Base-by-base conservation (phyloP, 2,329 filamentous ascomycete genomes). In the Neofusicoccum umdonicola region DNA sequence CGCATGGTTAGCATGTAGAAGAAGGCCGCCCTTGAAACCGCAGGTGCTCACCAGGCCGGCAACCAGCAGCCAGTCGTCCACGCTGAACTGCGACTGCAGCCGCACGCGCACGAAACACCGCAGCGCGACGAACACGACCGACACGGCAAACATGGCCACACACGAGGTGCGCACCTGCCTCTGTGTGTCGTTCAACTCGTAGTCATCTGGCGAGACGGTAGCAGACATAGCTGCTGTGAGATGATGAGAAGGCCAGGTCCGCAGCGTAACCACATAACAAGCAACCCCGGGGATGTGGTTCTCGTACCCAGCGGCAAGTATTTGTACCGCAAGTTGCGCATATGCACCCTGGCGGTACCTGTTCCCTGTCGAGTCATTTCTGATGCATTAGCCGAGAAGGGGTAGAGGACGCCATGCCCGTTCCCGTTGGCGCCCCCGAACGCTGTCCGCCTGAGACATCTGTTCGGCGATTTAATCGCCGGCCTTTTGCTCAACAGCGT, bases 61-160 rank as follows among this genome's bases (percentile, higher is more conserved):
- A 2, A 52, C 17, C 37, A 62, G 37, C 37, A 62, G 31, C 47
- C 50, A 54, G 15, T 62, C 60, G n/a, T 63, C 60, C 27, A 54
- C 22, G 19, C 47, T 63, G 39, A 63, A 63, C n/a, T 54, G 48
- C 4, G 39, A 13, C n/a, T 63, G 60, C 15, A 63, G 27, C 4
- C 60, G n/a, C 1, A 37, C 39, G 27, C 60, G 60, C 35, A 54
- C 35, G 17, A 31, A 63, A 6, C 47, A 62, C 13, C 60, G 42
- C 27, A 52, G 22, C 22, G 60, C 47, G 15, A 62, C 60, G n/a
- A 62, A 62, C 7, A 44, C 47, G 17, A 52, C 45, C 37, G 60
- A 35, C 2, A 62, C 41, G 15, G 27, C 37, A 12, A 62, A 52
- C 31, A 47, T 50, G 3, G 37, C 50, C 31, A 62, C 7, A 22